phyloP scores from a whole-genome alignment of 192 early-diverging fungal genomes.

The Linderina pennispora region DNA sequence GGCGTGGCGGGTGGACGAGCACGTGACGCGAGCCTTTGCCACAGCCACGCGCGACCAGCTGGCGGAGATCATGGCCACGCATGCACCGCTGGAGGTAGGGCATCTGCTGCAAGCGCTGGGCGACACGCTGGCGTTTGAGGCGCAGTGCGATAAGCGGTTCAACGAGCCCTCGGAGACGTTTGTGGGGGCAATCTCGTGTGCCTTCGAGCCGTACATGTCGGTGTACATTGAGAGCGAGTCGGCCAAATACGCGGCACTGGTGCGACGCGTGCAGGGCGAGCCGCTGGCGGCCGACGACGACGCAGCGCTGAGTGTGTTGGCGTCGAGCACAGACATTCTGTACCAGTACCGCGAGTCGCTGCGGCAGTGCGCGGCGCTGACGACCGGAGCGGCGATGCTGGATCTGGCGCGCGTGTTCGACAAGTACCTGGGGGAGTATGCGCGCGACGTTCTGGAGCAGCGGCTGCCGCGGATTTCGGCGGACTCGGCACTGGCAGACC shows the following conservation, averaged over 20 bases:
- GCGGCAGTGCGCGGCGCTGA: conserved; percentile 76
- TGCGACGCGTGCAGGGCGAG: conserved; percentile 52
- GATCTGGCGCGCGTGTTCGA: conserved; percentile 78
- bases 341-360: conserved; percentile 86
- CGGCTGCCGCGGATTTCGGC: conserved; percentile 59
- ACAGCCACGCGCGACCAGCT: conserved; percentile 67
- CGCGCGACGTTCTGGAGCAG: conserved; percentile 61
- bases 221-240: conserved; percentile 88
- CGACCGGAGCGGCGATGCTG: conserved; percentile 77
- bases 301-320: conserved; percentile 58
- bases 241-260: conserved; percentile 49
- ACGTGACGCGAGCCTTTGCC: conserved; percentile 72
- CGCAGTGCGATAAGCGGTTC: conserved; percentile 73
- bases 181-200: conserved; percentile 67
- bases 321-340: conserved; percentile 90
- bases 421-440: conserved; percentile 76
- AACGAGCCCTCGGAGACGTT: conserved; percentile 45
- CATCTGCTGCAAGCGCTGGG: conserved; percentile 70
- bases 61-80: conserved; percentile 56
- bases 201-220: conserved; percentile 84
- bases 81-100: conserved; percentile 58
- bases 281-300: conserved; percentile 46
- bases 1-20: conserved; percentile 57
- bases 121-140: conserved; percentile 86
- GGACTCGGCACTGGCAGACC: conserved; percentile 55